Evolutionary conservation across 78 protist species (phyloP).

Genomic region (Dictyostelium intermedium): DNA sequence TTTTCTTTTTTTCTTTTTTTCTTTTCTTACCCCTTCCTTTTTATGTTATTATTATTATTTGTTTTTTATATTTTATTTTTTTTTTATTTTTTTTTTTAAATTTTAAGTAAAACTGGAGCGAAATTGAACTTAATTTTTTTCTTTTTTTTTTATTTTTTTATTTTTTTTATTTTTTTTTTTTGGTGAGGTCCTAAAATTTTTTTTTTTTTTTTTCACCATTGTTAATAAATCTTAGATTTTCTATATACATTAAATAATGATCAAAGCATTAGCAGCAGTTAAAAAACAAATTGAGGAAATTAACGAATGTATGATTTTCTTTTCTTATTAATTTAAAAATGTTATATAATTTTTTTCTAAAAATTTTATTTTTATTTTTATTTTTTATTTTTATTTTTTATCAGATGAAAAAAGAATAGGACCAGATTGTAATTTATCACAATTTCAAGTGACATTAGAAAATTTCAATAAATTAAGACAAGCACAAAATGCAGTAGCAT

Average conservation of each 20-base stretch:
- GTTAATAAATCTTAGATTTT: background rate
- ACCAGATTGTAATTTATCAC: background rate
- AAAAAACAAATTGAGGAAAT: constrained; percentile 25
- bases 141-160: background rate
- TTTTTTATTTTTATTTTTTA: background rate
- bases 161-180: background rate
- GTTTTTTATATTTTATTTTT: no score
- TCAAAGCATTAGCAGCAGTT: constrained; percentile 25
- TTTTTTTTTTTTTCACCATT: background rate
- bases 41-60: no score
- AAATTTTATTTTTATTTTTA: background rate
- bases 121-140: no score
- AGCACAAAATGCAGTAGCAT: background rate
- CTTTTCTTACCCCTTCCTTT: no score
- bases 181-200: background rate
- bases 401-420: constrained; percentile 28
- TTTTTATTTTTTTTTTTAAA: no score
- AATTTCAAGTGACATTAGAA: constrained; percentile 1
- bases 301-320: constrained; percentile 25
- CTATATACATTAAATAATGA: background rate
- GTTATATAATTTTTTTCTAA: no score
- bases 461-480: constrained; percentile 14
- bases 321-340: background rate
- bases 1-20: no score
- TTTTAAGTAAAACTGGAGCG: no score